Conservation (phyloP, 2,329 filamentous ascomycete genomes). For the Pseudohalonectria lignicola region DNA sequence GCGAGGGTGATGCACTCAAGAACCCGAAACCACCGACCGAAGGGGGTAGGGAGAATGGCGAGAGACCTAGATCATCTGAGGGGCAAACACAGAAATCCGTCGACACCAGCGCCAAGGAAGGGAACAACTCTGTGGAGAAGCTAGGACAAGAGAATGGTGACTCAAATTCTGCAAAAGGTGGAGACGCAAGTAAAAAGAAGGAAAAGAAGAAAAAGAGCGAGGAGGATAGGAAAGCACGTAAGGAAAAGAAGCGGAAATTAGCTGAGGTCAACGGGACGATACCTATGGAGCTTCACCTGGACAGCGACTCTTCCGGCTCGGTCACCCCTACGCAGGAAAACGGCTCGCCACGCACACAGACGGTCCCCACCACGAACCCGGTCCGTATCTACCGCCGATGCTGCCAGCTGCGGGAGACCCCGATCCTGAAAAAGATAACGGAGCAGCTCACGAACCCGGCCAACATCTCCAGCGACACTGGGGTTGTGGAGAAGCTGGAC, state of each 20-base stretch:
- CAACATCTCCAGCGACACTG: constrained; percentile 54
- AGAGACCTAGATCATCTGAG: too few relatives aligned
- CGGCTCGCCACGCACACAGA: constrained; percentile 39
- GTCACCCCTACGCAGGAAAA: constrained; percentile 8
- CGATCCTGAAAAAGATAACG: constrained; percentile 82
- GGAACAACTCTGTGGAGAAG: constrained; percentile 12
- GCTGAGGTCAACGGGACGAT: constrained; percentile 82
- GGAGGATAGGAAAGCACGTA: constrained; percentile 82
- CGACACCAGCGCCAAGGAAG: constrained; percentile 23
- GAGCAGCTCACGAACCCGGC: constrained; percentile 69
- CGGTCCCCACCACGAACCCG: constrained; percentile 77
- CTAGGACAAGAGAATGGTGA: background rate
- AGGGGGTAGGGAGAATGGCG: constrained; percentile 34
- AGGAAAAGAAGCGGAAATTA: constrained; percentile 74
- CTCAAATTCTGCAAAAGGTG: constrained; percentile 5
- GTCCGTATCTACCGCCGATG: constrained; percentile 88
- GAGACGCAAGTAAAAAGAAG: constrained; percentile 56
- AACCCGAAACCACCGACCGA: constrained; percentile 44
- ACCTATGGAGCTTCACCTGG: constrained; percentile 70
- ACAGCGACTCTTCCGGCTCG: constrained; percentile 47
- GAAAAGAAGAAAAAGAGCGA: constrained; percentile 96
- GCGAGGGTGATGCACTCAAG: constrained; percentile 66
- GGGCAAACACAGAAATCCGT: background rate
- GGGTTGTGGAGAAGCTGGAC: constrained; percentile 74
- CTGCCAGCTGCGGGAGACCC: constrained; percentile 86